Conservation (phyloP, 2,329 filamentous ascomycete species). For the Xylaria sp. region DNA sequence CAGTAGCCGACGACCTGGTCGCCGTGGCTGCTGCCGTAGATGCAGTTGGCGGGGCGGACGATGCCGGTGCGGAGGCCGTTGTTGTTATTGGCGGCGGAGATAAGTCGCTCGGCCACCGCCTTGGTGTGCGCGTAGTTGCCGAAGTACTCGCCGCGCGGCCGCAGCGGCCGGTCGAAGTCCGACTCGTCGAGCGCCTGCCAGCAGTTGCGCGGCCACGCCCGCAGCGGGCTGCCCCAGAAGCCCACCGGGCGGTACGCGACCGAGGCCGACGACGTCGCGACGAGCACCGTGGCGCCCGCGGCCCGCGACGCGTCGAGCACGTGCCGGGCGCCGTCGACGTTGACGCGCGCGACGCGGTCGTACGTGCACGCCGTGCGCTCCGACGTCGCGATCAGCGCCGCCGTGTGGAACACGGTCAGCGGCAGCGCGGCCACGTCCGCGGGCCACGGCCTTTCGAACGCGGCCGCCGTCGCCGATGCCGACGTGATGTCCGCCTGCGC, state of each 20-base stretch:
- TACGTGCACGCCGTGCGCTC: slow-evolving; percentile 47
- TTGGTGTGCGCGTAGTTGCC: slow-evolving; percentile 52
- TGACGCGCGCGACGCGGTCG: slow-evolving; percentile 45
- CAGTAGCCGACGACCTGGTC: slow-evolving; percentile 47
- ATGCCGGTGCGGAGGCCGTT: slow-evolving; percentile 53
- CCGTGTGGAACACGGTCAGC: slow-evolving; percentile 54
- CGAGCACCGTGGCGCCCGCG: slow-evolving; percentile 47
- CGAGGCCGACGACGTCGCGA: slow-evolving; percentile 52
- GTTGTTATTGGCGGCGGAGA: slow-evolving; percentile 38
- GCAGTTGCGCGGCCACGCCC: slow-evolving; percentile 40
- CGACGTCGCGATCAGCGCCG: slow-evolving; percentile 48
- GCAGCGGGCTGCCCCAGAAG: slow-evolving; percentile 44
- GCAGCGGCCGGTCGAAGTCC: slow-evolving; percentile 42
- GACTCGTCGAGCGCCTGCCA: slow-evolving; percentile 48
- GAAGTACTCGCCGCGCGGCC: slow-evolving; percentile 45
- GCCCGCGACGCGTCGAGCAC: slow-evolving; percentile 46
- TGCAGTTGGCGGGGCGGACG: slow-evolving; percentile 56
- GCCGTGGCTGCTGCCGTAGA: slow-evolving; percentile 51
- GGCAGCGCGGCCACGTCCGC: slow-evolving; percentile 42
- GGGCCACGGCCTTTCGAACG: slow-evolving; percentile 49
- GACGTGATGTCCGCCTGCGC: slow-evolving; percentile 50
- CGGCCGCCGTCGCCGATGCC: slow-evolving; percentile 39
- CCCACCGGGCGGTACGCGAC: slow-evolving; percentile 42
- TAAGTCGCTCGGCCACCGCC: slow-evolving; percentile 47
- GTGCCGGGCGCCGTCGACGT: slow-evolving; percentile 50